Conservation (phyloP, 352 stramenopile genomes). For the Phytophthora kernoviae region DNA sequence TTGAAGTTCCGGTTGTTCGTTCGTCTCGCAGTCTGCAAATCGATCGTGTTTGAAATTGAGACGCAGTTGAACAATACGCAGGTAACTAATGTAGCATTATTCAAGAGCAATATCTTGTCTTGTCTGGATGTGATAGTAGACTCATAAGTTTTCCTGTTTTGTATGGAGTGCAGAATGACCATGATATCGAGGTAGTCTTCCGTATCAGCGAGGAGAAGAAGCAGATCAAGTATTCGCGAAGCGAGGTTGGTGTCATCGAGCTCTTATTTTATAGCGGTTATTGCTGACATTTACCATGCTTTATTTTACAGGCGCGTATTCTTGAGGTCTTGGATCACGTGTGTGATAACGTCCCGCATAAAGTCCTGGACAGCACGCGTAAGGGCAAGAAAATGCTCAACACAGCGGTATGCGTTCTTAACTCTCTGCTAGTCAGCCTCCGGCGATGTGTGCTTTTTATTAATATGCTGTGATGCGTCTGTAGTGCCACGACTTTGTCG, state of each 20-base stretch:
- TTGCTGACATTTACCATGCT: background rate
- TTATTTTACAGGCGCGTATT: slow-evolving; percentile 59
- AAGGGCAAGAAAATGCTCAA: slow-evolving; percentile 67
- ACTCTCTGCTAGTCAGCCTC: too few species aligned
- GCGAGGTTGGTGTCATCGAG: slow-evolving; percentile 46
- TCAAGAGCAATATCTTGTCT: too few species aligned
- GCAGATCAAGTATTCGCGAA: slow-evolving; percentile 83
- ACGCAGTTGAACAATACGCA: slow-evolving; percentile 77
- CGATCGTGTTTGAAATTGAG: slow-evolving; percentile 84
- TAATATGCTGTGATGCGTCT: too few species aligned
- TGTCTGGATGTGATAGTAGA: too few species aligned
- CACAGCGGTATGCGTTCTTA: slow-evolving; percentile 49
- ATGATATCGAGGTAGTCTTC: slow-evolving; percentile 87
- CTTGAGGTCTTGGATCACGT: slow-evolving; percentile 84
- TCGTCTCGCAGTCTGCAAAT: slow-evolving; percentile 82
- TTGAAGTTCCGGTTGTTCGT: background rate
- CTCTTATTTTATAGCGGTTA: background rate
- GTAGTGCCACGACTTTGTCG: slow-evolving; percentile 80
- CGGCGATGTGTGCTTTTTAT: background rate
- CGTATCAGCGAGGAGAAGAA: slow-evolving; percentile 90
- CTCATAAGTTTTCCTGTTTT: too few species aligned
- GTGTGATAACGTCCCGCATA: slow-evolving; percentile 56
- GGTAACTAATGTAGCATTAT: slow-evolving; percentile 19
- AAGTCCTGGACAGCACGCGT: slow-evolving; percentile 40
- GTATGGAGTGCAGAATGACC: slow-evolving; percentile 52